These are phyloP conservation scores for Xylariaceae sp. DNA, from an alignment of 2,329 filamentous ascomycete genomes.

Conservation along the genomic window DNA sequence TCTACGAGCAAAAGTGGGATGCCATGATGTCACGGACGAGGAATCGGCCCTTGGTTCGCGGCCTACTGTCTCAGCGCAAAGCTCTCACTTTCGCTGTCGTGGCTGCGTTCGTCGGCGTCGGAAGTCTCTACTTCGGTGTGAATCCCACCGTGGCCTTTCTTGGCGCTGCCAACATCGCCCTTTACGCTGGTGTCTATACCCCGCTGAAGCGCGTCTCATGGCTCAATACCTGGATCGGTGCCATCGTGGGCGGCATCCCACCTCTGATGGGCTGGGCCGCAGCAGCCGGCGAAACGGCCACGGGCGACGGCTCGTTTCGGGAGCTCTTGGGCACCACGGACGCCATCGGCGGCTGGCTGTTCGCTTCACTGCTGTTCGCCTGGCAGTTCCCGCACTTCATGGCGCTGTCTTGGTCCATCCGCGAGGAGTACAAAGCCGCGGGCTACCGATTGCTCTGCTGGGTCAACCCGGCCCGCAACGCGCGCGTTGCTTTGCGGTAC, in stretches of 20 bases:
- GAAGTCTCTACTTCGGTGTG: constrained; percentile 78
- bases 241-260: constrained; percentile 86
- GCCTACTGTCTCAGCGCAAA: constrained; percentile 65
- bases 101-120: constrained; percentile 65
- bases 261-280: constrained; percentile 98
- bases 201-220: constrained; percentile 83
- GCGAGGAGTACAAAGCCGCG: constrained; percentile 77
- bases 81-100: constrained; percentile 76
- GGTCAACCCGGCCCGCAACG: constrained; percentile 81
- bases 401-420: constrained; percentile 81
- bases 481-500: constrained; percentile 83
- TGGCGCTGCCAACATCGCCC: constrained; percentile 75
- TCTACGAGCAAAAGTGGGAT: constrained; percentile 87
- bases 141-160: constrained; percentile 90
- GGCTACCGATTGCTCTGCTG: constrained; percentile 74
- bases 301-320: constrained; percentile 67
- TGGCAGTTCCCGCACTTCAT: constrained; percentile 99
- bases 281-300: constrained; percentile 82
- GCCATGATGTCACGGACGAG: constrained; percentile 90
- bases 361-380: constrained; percentile 79
- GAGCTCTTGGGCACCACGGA: constrained; percentile 68
- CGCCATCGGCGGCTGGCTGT: constrained; percentile 78
- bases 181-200: constrained; percentile 92
- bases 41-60: constrained; percentile 82
- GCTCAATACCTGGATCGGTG: constrained; percentile 92